A percentile compares a stretch with the other conserved stretches of the same genome.
These are phyloP conservation scores for Neofusicoccum sp. DNA, from an alignment of 2,329 filamentous ascomycete genomes.

Conservation along the genomic window DNA sequence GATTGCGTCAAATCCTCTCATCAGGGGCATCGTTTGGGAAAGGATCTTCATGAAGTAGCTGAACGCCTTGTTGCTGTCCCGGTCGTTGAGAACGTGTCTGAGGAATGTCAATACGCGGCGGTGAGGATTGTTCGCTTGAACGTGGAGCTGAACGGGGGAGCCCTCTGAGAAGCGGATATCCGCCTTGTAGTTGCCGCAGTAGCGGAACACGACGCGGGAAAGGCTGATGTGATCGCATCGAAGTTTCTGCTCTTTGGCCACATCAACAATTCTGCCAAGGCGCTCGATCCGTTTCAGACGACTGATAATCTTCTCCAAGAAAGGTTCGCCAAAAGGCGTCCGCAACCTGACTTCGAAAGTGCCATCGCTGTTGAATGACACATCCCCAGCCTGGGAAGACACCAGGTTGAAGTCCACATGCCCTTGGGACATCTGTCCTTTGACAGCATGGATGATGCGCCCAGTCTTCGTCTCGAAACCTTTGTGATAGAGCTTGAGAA, in stretches of 20 bases:
- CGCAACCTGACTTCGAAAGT: constrained; percentile 65
- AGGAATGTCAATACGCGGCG: constrained; percentile 64
- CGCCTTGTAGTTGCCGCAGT: constrained; percentile 59
- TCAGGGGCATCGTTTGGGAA: constrained; percentile 63
- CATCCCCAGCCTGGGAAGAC: constrained; percentile 58
- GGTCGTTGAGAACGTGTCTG: constrained; percentile 60
- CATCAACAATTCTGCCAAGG: constrained; percentile 69
- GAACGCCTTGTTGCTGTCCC: constrained; percentile 48
- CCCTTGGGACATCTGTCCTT: constrained; percentile 41
- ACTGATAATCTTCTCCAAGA: constrained; percentile 61
- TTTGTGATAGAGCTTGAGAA: constrained; percentile 28
- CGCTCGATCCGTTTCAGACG: constrained; percentile 69
- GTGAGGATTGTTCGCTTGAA: constrained; percentile 69
- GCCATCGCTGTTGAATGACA: constrained; percentile 64
- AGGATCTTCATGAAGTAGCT: constrained; percentile 61
- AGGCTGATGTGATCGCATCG: constrained; percentile 63
- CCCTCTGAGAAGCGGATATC: constrained; percentile 59
- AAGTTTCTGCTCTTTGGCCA: constrained; percentile 63
- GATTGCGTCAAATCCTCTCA: constrained; percentile 37
- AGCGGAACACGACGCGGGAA: constrained; percentile 68
- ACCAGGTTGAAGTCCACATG: constrained; percentile 37
- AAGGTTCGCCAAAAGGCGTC: constrained; percentile 60
- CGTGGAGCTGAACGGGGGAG: constrained; percentile 49
- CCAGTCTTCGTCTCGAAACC: constrained; percentile 32
- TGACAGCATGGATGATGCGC: constrained; percentile 45